A percentile compares a stretch with the other conserved stretches of the same genome.
Evolutionary conservation across 345 rosid genomes (phyloP).

Genomic region (Eutrema yunnanense): DNA sequence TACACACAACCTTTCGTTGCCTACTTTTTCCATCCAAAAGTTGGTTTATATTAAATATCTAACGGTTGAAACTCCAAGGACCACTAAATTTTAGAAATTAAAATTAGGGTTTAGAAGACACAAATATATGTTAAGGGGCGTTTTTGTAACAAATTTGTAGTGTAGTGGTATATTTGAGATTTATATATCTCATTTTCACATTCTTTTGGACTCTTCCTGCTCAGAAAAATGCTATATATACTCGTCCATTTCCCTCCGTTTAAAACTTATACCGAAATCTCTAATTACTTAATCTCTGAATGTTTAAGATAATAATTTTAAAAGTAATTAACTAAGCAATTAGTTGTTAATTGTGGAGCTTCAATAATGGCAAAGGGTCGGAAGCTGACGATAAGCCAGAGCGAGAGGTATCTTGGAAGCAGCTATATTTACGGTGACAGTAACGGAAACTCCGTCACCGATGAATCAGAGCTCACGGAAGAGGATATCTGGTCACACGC

Average conservation of each 20-base stretch:
- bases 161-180: neutral
- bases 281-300: conserved; percentile 4
- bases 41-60: neutral
- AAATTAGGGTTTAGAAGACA: neutral
- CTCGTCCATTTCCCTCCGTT: conserved; percentile 18
- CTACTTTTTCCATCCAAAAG: conserved; percentile 5
- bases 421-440: conserved; percentile 23
- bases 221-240: conserved; percentile 27
- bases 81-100: neutral
- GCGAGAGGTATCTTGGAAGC: conserved; percentile 67
- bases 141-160: neutral
- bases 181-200: neutral
- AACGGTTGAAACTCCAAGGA: conserved; percentile 19
- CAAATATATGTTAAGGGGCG: neutral
- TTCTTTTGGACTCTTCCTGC: conserved; percentile 18
- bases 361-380: conserved; percentile 53
- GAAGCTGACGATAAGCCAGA: conserved; percentile 61
- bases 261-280: conserved; percentile 29
- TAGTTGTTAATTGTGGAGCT: neutral
- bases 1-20: conserved; percentile 13
- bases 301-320: neutral
- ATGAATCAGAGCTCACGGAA: conserved; percentile 58
- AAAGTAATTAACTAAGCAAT: neutral
- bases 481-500: conserved; percentile 85
- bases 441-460: conserved; percentile 26